A percentile compares a stretch with the other conserved stretches of the same genome.
Conservation (phyloP, 208 protist species). For the Acanthamoeba castellanii region DNA sequence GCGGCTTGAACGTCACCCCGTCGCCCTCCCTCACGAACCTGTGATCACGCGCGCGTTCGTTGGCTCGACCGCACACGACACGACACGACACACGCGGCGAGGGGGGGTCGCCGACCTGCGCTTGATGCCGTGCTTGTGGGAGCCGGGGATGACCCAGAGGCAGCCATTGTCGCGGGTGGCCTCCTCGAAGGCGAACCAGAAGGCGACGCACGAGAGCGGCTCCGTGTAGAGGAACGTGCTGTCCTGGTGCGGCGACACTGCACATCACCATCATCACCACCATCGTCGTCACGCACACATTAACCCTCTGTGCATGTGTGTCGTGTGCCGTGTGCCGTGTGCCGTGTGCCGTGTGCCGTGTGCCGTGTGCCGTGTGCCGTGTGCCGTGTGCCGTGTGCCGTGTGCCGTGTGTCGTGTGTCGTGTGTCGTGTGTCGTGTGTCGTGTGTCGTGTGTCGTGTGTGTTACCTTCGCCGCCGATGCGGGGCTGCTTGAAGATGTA, state of each 20-base stretch:
- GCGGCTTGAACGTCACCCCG: constrained; percentile 54
- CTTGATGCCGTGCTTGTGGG: constrained; percentile 83
- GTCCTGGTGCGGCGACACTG: constrained; percentile 90
- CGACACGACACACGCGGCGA: background rate
- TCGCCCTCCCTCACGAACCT: constrained; percentile 64
- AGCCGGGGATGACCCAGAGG: constrained; percentile 87
- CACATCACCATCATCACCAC: background rate
- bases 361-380: too few species aligned
- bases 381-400: too few species aligned
- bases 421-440: too few species aligned
- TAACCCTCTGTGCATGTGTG: background rate
- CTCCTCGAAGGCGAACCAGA: constrained; percentile 92
- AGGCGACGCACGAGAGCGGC: constrained; percentile 82
- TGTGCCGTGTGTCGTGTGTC: too few species aligned
- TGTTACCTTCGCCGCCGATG: constrained; percentile 75
- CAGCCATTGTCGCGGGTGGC: constrained; percentile 90
- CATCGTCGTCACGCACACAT: background rate
- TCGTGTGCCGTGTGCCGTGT: background rate
- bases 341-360: too few species aligned
- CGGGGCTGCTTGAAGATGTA: constrained; percentile 91
- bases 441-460: too few species aligned
- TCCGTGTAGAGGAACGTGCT: constrained; percentile 90
- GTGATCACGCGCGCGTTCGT: background rate
- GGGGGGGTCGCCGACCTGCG: constrained; percentile 18
- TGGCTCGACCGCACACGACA: background rate